phyloP scores from a whole-genome alignment of 805 yeast genomes.

The Candida rishiriensis region DNA sequence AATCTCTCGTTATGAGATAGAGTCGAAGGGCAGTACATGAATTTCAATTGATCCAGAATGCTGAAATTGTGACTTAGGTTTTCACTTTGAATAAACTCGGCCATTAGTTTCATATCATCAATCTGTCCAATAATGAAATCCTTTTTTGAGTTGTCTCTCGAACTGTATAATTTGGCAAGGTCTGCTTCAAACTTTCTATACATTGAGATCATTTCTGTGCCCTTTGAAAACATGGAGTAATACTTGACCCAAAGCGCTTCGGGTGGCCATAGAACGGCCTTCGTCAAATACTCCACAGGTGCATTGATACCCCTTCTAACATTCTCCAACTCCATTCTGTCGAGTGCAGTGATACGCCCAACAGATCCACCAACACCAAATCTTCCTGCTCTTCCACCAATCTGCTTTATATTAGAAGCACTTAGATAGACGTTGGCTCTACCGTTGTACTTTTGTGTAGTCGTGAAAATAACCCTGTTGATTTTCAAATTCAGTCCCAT shows the following conservation, averaged over 20 bases:
- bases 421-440: slow-evolving; percentile 40
- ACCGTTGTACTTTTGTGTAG: slow-evolving; percentile 70
- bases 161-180: slow-evolving; percentile 20
- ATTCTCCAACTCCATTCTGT: slow-evolving; percentile 36
- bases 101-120: slow-evolving; percentile 21
- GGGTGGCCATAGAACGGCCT: slow-evolving; percentile 81
- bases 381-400: slow-evolving; percentile 96
- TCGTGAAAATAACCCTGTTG: slow-evolving; percentile 70
- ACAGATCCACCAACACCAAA: slow-evolving; percentile 36
- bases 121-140: slow-evolving; percentile 27
- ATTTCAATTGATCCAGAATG: slow-evolving; percentile 29
- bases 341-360: slow-evolving; percentile 56
- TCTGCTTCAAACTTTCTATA: slow-evolving; percentile 45
- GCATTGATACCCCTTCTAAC: slow-evolving; percentile 45
- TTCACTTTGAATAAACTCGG: slow-evolving; percentile 24
- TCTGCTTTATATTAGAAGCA: slow-evolving; percentile 75
- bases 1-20: slow-evolving; percentile 17
- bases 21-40: slow-evolving; percentile 35
- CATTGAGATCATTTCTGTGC: slow-evolving; percentile 42
- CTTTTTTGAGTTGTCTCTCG: slow-evolving; percentile 9
- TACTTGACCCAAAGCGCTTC: slow-evolving; percentile 63
- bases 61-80: slow-evolving; percentile 21
- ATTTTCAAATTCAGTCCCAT: slow-evolving; percentile 93
- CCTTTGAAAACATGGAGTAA: slow-evolving; percentile 54
- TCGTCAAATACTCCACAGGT: slow-evolving; percentile 46